phyloP scores from a whole-genome alignment of 192 early-diverging fungal genomes.

The Lunasporangiospora selenospora region DNA sequence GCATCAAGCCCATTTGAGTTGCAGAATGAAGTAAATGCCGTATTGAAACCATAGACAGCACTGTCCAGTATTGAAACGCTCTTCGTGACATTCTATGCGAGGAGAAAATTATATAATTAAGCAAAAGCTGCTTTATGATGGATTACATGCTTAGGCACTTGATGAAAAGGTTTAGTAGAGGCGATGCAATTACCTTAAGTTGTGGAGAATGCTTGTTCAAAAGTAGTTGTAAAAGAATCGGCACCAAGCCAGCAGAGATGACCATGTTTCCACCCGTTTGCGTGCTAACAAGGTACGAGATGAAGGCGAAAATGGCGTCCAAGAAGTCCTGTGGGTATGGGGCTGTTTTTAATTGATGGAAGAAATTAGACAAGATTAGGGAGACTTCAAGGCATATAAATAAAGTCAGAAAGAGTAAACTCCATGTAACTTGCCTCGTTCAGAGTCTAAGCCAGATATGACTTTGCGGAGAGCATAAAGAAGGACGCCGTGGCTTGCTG shows the following conservation, averaged over 20 bases:
- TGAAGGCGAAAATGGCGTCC: conserved; percentile 83
- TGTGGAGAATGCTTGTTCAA: conserved; percentile 65
- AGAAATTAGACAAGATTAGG: background rate
- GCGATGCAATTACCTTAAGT: conserved; percentile 62
- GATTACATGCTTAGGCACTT: too few relatives aligned
- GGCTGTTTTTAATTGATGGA: conserved; percentile 32
- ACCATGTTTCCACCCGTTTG: conserved; percentile 89
- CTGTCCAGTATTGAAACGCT: conserved; percentile 83
- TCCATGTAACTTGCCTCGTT: conserved; percentile 21
- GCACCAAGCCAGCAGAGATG: conserved; percentile 90
- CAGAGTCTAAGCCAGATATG: conserved; percentile 57
- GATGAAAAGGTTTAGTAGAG: too few relatives aligned
- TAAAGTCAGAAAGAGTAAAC: background rate
- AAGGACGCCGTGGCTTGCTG: conserved; percentile 91
- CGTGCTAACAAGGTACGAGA: conserved; percentile 79
- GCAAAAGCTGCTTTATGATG: background rate
- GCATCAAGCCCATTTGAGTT: conserved; percentile 81
- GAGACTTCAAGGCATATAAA: background rate
- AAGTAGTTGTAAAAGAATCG: conserved; percentile 76
- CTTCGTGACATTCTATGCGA: conserved; percentile 71
- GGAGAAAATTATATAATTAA: conserved; percentile 1
- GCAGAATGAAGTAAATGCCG: conserved; percentile 83
- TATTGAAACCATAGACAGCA: conserved; percentile 77
- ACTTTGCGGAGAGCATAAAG: conserved; percentile 83
- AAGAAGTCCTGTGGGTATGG: conserved; percentile 72